phyloP scores from a whole-genome alignment of 805 yeast species.

The Helenozyma rhizophorensis region DNA sequence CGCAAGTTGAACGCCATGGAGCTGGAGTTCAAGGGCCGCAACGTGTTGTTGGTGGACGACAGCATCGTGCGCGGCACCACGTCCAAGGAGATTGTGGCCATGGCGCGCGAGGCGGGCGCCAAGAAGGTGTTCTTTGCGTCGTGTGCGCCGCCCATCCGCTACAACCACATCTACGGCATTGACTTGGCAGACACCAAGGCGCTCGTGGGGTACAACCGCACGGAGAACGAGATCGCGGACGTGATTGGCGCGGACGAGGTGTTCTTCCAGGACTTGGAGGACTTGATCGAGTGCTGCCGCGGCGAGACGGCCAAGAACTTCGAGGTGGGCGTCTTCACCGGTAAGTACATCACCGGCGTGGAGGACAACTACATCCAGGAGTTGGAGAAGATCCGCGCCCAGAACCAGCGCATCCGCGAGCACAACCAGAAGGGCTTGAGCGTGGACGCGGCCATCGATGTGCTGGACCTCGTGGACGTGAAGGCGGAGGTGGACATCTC shows the following conservation, averaged over 20 bases:
- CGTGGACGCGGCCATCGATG: slow-evolving; percentile 39
- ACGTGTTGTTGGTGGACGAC: slow-evolving; percentile 90
- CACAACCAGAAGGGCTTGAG: slow-evolving; percentile 35
- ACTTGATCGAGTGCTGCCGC: slow-evolving; percentile 75
- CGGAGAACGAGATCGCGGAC: slow-evolving; percentile 68
- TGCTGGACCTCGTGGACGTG: slow-evolving; percentile 51
- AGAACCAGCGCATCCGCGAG: slow-evolving; percentile 55
- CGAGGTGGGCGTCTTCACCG: slow-evolving; percentile 97
- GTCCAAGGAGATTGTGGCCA: slow-evolving; percentile 88
- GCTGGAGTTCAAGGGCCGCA: slow-evolving; percentile 79
- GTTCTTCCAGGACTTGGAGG: slow-evolving; percentile 81
- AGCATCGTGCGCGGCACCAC: slow-evolving; percentile 98
- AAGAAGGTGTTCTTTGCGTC: slow-evolving; percentile 92
- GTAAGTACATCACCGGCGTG: slow-evolving; percentile 89
- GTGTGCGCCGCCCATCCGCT: slow-evolving; percentile 97
- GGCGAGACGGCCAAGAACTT: slow-evolving; percentile 53
- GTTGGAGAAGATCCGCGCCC: slow-evolving; percentile 78
- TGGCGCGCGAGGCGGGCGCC: slow-evolving; percentile 99
- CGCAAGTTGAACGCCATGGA: slow-evolving; percentile 96
- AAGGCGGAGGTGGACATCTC: slow-evolving; percentile 73
- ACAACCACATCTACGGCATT: slow-evolving; percentile 94
- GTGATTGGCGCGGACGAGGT: slow-evolving; percentile 89
- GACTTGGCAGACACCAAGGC: slow-evolving; percentile 95
- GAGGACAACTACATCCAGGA: slow-evolving; percentile 78
- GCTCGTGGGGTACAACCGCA: slow-evolving; percentile 78